These are phyloP conservation scores for Cyamopsis tetragonoloba DNA, from an alignment of 306 rosid genomes.

Conservation along the genomic window DNA sequence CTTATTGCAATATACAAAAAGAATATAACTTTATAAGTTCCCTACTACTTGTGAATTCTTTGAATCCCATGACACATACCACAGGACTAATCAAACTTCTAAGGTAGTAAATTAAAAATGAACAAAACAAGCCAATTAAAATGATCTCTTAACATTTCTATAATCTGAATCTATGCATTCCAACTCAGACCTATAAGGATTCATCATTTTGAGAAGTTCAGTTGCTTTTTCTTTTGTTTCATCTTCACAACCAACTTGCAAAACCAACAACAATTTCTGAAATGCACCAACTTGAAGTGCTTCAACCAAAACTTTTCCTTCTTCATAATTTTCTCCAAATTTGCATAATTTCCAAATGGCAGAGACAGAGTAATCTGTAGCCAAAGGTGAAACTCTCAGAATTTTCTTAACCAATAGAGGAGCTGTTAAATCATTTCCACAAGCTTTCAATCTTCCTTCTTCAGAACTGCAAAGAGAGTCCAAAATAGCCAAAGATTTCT, in stretches of 20 bases:
- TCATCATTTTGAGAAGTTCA: conserved; percentile 62
- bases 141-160: conserved; percentile 62
- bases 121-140: conserved; percentile 26
- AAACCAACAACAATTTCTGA: conserved; percentile 62
- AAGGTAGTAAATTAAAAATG: neutral
- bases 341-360: conserved; percentile 55
- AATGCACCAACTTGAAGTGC: conserved; percentile 77
- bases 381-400: conserved; percentile 51
- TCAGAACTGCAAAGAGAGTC: conserved; percentile 39
- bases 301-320: conserved; percentile 43
- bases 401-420: conserved; percentile 74
- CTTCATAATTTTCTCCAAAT: conserved; percentile 33
- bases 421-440: conserved; percentile 45
- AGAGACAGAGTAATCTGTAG: conserved; percentile 55
- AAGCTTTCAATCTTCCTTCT: conserved; percentile 48
- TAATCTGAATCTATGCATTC: conserved; percentile 79
- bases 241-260: conserved; percentile 63
- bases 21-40: conserved; percentile 13
- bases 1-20: conserved; percentile 25
- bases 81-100: neutral
- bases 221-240: conserved; percentile 58
- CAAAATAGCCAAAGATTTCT: conserved; percentile 47
- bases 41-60: neutral
- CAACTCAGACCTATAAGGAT: conserved; percentile 59
- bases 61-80: conserved; percentile 17